Evolutionary conservation across 1,284 basidiomycete species (phyloP), one percentile per base, ranked within the genome.

Genomic region (Cutaneotrichosporon daszewskae): DNA sequence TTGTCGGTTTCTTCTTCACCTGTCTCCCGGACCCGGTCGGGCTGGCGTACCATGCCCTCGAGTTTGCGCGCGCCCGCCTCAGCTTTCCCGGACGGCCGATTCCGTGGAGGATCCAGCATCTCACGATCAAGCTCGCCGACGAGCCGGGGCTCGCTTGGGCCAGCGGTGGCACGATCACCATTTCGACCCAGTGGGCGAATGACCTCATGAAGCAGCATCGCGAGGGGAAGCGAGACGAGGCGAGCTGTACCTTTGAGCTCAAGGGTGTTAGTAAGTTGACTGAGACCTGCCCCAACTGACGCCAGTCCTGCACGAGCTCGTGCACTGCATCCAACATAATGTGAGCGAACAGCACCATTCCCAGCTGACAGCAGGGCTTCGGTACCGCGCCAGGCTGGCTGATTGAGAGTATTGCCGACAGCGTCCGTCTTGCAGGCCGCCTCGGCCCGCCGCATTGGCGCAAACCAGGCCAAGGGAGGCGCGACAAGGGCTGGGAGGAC

Each of bases 241-340:
- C 47, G 22, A 51, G 48, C n/a, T 57, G 61, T 18, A 49, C 54
- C 9, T 55, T 59, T 22, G 63, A 64, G 48, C 58, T 64, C 45
- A 64, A 66, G 48, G 59, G 66, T 22, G 63, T 65, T 29, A 48
- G 62, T 64, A 48, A 55, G 58, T 59, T 8, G 1, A 14, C 3
- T 5, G 4, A 8, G 1, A 16, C 7, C 3, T 5, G 3, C 10
- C 12, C 8, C 23, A 4, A 16, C 19, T 34, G 26, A 26, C 23
- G 16, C 3, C 40, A 59, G 55, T 62, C 40, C 44, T 64, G 13
- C 59, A 61, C 34, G 60, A 64, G 37, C 42, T 62, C 6, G 58
- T 59, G 3, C 60, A 61, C 36, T 53, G 53, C 7, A 51, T 65
- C 17, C 62, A 61, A 32, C 55, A 59, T 43, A 57, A 62, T 25